Base-by-base conservation (phyloP, 1,284 basidiomycete species). In the Rhodotorula mucilaginosa region DNA sequence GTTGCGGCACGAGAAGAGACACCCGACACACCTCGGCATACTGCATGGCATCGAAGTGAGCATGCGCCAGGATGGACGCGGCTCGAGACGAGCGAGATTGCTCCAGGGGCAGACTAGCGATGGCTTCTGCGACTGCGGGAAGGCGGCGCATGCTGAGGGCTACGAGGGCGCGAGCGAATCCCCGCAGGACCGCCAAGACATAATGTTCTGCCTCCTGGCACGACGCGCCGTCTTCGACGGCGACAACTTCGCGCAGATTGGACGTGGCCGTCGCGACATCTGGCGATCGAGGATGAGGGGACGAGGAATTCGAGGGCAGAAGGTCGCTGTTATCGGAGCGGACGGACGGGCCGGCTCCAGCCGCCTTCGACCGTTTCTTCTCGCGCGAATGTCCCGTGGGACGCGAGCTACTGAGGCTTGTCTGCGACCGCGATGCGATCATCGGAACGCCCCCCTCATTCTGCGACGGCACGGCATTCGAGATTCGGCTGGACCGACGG, bases 11-110 rank as follows among this genome's bases (percentile, higher is more conserved):
- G 23, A 54, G 52, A 26, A 54, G 52, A 15, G 23, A 3, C 7
- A 12, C 8, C 29, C 8, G 68, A 87, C 90, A 80, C 82, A 96
- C 93, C 82, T 89, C 86, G 73, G 87, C 84, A 82, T 95, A 96
- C 79, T 96, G 89, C 71, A 89, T 86, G 80, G 88, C 86, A 81
- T 96, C 93, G 81, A 93, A 96, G 79, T 92, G 89, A 52, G 91
- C 90, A 80, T 88, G 87, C 10, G 90, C 94, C 44, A 90, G 86
- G 84, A 94, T 87, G 34, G 89, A 87, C 79, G 93, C 47, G 19
- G 84, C 87, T 88, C 63, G 89, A 85, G 57, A 89, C 88, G 63
- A 73, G 46, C 87, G 83, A 80, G 91, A 88, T 74, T 95, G 88
- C 67, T 86, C 85, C 67, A 84, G 80, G n/a, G 93, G 92, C 75